Base-by-base conservation (phyloP, 352 stramenopile genomes). In the Globisporangium parvum region DNA sequence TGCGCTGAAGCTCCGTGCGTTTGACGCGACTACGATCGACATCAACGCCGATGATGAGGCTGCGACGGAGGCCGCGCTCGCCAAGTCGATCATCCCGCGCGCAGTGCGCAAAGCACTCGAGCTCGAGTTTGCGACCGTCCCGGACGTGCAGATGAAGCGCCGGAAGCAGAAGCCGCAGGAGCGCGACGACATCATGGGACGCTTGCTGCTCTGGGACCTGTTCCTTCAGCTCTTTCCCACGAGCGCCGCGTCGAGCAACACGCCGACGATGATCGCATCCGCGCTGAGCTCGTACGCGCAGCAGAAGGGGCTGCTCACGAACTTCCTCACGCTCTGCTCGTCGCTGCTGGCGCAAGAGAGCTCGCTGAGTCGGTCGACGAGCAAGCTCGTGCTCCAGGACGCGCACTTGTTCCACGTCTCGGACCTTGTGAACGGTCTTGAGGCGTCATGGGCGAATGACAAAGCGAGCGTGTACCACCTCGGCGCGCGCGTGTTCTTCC, bases 211-310 rank as follows among this genome's bases (percentile, higher is more conserved):
- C 6, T 95, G 85, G 81, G 85, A 95, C 62, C 20, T 93, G 20
- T 95, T 91, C 53, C 53, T 93, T 5, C 85, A 91, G 59, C 63
- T 93, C 4, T 93, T 95, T 59, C 82, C 85, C 23, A 73, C 59
- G 5, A 62, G 59, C 18, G 40, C 28, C 0, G 28, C 55, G 11
- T 45, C 57, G 17, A 50, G 39, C 15, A 58, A 59, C 47, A 59
- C 60, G 15, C 60, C 60, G 44, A 67, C 57, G 15, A 75, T 91
- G 52, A 61, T 89, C 6, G 77, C 80, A 37, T 89, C 85, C 18
- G 85, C 85, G 15, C 49, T 95, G 47, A 88, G 82, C 61, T 77
- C 77, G 21, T 93, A 87, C 46, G 81, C 81, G 15, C 35, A 60
- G 2, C 75, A 70, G 21, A 63, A 90, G 21, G 70, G 75, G 2